Conservation (phyloP, 2,329 filamentous ascomycete genomes). For the Colletotrichum camelliae region DNA sequence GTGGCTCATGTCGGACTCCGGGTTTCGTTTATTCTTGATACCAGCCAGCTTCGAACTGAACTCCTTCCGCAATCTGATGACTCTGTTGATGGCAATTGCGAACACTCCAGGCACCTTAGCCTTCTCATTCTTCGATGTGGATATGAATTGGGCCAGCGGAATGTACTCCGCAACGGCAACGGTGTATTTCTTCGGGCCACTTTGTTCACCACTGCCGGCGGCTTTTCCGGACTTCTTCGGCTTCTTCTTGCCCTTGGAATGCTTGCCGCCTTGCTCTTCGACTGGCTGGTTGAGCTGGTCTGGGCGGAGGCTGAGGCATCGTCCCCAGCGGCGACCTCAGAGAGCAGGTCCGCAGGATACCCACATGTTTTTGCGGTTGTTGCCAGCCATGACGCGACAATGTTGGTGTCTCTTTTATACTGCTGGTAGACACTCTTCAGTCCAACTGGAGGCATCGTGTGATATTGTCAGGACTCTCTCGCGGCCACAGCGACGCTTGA, state of each 20-base stretch:
- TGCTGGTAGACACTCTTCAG: constrained; percentile 35
- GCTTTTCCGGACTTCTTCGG: neutral
- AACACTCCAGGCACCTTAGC: constrained; percentile 34
- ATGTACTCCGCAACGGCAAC: constrained; percentile 43
- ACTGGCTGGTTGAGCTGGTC: neutral
- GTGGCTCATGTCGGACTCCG: constrained; percentile 31
- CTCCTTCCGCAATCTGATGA: constrained; percentile 37
- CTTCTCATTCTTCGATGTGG: constrained; percentile 24
- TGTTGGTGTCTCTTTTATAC: constrained; percentile 46
- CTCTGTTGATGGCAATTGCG: constrained; percentile 34
- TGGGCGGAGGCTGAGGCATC: neutral
- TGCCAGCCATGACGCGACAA: constrained; percentile 45
- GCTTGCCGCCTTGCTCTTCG: neutral
- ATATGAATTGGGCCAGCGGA: constrained; percentile 41
- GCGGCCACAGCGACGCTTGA: neutral
- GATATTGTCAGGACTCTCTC: neutral
- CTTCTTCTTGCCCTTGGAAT: neutral
- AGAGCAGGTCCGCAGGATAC: constrained; percentile 29
- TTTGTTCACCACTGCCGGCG: neutral
- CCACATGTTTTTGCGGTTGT: constrained; percentile 41
- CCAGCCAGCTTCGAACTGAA: constrained; percentile 29
- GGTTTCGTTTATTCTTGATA: constrained; percentile 17
- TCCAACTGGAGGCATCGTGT: neutral
- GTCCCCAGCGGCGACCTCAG: neutral
- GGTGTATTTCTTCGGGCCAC: constrained; percentile 26